A percentile compares a stretch with the other conserved stretches of the same genome.
Conservation (phyloP, 805 yeast species). For the Metschnikowia anglica region DNA sequence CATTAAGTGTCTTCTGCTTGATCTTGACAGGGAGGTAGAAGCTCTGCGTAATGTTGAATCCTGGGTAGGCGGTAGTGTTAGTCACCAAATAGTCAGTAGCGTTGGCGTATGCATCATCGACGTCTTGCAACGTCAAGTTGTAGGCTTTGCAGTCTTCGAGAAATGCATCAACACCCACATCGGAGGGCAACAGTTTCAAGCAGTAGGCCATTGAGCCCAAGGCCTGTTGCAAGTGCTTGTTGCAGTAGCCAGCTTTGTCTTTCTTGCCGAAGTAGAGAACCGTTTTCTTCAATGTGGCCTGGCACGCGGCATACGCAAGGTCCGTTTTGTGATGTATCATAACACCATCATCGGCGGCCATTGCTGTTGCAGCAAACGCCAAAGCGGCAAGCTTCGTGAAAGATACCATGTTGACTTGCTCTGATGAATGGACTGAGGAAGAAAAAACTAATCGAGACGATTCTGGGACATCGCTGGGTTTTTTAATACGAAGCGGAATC, state of each 20-base stretch:
- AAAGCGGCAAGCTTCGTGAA: conserved; percentile 13
- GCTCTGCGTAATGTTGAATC: conserved; percentile 29
- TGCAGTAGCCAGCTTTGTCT: conserved; percentile 34
- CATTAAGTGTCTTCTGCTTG: conserved; percentile 20
- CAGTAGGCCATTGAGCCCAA: conserved; percentile 41
- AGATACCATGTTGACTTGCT: conserved; percentile 15
- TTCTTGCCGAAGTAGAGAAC: conserved; percentile 26
- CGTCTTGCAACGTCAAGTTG: conserved; percentile 30
- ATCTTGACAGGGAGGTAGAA: conserved; percentile 39
- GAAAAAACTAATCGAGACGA: neutral
- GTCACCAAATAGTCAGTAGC: conserved; percentile 41
- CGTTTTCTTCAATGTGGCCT: conserved; percentile 23
- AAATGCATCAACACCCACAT: conserved; percentile 19
- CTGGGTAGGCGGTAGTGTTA: conserved; percentile 29
- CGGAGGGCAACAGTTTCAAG: conserved; percentile 25
- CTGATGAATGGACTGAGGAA: neutral
- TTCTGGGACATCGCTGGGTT: neutral
- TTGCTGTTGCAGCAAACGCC: conserved; percentile 16
- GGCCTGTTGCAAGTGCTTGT: conserved; percentile 36
- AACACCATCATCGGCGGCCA: conserved; percentile 22
- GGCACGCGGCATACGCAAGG: conserved; percentile 31
- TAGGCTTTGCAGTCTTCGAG: conserved; percentile 14
- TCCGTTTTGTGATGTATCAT: conserved; percentile 25
- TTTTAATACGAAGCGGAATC: conserved; percentile 3
- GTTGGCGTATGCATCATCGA: conserved; percentile 38